A percentile compares a stretch with the other conserved stretches of the same genome.
These are phyloP conservation scores for Alternaria metachromatica DNA, from an alignment of 2,329 filamentous ascomycete species.

Conservation along the genomic window DNA sequence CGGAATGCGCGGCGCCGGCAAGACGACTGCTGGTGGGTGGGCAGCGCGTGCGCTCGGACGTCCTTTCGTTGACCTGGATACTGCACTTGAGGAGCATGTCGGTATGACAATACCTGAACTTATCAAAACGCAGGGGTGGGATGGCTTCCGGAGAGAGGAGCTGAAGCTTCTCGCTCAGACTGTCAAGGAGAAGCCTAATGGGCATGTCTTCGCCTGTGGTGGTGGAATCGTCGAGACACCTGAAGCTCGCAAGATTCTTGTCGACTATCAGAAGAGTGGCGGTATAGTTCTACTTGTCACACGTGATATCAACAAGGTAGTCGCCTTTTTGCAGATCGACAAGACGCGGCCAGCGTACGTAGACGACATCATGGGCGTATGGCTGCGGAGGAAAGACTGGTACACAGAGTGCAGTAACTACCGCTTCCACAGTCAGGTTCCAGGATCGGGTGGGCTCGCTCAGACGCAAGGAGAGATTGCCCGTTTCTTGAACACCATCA, in stretches of 20 bases:
- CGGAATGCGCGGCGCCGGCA: conserved; percentile 96
- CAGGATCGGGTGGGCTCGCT: conserved; percentile 57
- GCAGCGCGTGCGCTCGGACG: conserved; percentile 77
- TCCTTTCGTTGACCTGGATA: conserved; percentile 85
- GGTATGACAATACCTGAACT: conserved; percentile 85
- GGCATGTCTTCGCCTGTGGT: conserved; percentile 89
- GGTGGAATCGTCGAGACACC: conserved; percentile 90
- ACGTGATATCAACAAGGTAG: conserved; percentile 83
- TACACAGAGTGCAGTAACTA: conserved; percentile 94
- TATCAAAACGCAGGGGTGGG: conserved; percentile 81
- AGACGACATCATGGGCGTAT: conserved; percentile 90
- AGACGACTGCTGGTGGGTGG: conserved; percentile 92
- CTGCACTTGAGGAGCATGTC: conserved; percentile 77
- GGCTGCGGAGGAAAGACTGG: conserved; percentile 85
- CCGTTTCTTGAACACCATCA: conserved; percentile 74
- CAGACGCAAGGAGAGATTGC: conserved; percentile 71
- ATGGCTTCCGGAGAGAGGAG: conserved; percentile 83
- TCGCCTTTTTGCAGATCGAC: conserved; percentile 87
- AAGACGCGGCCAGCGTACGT: conserved; percentile 91
- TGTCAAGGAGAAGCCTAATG: conserved; percentile 74
- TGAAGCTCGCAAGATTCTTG: conserved; percentile 77
- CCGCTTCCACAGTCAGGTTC: conserved; percentile 83
- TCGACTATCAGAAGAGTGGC: conserved; percentile 73
- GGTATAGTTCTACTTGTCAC: conserved; percentile 89
- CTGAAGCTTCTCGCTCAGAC: conserved; percentile 74